Evolutionary conservation across 352 stramenopile genomes (phyloP).

Genomic region (Globisporangium barbulae): DNA sequence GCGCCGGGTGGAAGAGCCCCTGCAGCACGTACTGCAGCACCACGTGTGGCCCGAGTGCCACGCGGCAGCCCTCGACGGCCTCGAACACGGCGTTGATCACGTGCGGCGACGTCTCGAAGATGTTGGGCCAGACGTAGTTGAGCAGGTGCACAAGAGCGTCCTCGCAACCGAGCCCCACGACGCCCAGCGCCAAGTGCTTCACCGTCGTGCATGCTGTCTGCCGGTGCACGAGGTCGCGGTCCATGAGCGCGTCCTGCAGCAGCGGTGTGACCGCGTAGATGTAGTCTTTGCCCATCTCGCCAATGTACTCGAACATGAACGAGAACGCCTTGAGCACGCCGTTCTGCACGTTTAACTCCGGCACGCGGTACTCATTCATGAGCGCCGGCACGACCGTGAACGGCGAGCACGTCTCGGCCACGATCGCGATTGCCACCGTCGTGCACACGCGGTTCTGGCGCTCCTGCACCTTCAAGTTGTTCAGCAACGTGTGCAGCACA

Average conservation of each 20-base stretch:
- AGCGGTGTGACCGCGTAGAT: constrained; percentile 98
- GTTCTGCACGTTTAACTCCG: constrained; percentile 99
- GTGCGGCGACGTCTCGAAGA: constrained; percentile 99
- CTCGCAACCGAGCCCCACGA: constrained; percentile 96
- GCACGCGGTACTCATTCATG: constrained; percentile 99
- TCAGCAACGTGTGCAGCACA: constrained; percentile 98
- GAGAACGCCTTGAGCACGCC: constrained; percentile 99
- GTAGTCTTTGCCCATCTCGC: constrained; percentile 99
- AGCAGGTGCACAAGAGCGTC: constrained; percentile 97
- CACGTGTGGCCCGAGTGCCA: constrained; percentile 94
- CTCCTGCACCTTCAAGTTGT: constrained; percentile 99
- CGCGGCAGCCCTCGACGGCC: constrained; percentile 96
- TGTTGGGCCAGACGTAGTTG: constrained; percentile 99
- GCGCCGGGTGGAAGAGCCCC: constrained; percentile 97
- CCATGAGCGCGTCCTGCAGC: constrained; percentile 99
- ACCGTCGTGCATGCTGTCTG: constrained; percentile 97
- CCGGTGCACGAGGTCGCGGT: constrained; percentile 98
- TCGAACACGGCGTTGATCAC: constrained; percentile 99
- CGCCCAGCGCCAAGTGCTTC: constrained; percentile 97
- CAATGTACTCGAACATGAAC: constrained; percentile 99
- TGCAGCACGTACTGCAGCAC: constrained; percentile 98
- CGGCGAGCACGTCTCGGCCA: constrained; percentile 98
- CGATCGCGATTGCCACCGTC: constrained; percentile 99
- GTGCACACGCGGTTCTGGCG: constrained; percentile 99
- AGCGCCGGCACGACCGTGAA: constrained; percentile 99